Conservation (phyloP, 2,329 filamentous ascomycete species). For the Hypoxylon sp. region DNA sequence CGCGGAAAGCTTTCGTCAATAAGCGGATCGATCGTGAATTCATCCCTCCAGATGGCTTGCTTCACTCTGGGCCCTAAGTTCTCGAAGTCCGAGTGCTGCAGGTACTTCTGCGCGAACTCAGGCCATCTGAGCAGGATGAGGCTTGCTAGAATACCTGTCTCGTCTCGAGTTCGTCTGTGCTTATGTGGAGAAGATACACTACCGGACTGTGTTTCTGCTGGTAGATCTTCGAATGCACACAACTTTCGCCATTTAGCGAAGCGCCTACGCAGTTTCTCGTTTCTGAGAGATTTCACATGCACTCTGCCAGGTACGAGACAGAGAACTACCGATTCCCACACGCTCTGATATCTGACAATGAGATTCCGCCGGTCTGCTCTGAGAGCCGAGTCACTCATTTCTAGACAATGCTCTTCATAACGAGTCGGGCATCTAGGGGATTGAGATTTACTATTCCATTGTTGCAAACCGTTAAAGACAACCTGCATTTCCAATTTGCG, state of each 20-base stretch:
- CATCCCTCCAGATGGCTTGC: slow-evolving; percentile 30
- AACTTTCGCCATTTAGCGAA: slow-evolving; percentile 34
- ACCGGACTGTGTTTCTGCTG: background rate
- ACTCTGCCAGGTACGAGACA: slow-evolving; percentile 29
- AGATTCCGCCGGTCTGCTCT: slow-evolving; percentile 20
- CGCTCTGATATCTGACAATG: slow-evolving; percentile 22
- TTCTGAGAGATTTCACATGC: slow-evolving; percentile 28
- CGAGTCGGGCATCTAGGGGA: slow-evolving; percentile 6
- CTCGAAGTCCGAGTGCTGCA: slow-evolving; percentile 17
- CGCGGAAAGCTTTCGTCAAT: slow-evolving; percentile 8
- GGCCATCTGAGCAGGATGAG: slow-evolving; percentile 38
- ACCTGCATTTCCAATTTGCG: slow-evolving; percentile 37
- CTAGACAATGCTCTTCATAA: slow-evolving; percentile 40
- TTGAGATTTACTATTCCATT: slow-evolving; percentile 14
- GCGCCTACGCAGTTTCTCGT: slow-evolving; percentile 2
- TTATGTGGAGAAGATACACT: background rate
- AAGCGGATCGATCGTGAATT: slow-evolving; percentile 26
- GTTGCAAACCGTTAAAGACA: slow-evolving; percentile 41
- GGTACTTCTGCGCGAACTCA: slow-evolving; percentile 34
- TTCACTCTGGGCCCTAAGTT: slow-evolving; percentile 17
- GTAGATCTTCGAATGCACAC: slow-evolving; percentile 19
- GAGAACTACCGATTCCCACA: slow-evolving; percentile 32
- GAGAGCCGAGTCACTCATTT: slow-evolving; percentile 29
- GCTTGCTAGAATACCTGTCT: slow-evolving; percentile 34
- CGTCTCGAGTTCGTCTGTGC: background rate